Conservation (phyloP, 352 stramenopile species). For the Phytophthora gonapodyides region DNA sequence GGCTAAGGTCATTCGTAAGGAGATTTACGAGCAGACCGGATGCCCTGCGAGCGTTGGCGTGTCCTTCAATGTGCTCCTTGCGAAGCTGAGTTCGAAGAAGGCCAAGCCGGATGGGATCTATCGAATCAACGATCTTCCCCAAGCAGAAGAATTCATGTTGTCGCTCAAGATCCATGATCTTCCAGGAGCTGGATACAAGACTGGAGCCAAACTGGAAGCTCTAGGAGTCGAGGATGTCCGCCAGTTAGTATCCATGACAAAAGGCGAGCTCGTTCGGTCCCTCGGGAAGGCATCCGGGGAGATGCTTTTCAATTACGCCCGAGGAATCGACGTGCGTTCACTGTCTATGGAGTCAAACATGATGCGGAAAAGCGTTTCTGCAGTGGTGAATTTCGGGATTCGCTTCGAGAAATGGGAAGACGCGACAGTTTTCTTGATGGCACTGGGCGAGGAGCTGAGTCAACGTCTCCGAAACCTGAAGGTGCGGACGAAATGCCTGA, state of each 20-base stretch:
- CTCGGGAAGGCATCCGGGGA: constrained; percentile 76
- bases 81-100: constrained; percentile 93
- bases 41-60: constrained; percentile 95
- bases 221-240: constrained; percentile 64
- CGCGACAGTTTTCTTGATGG: constrained; percentile 81
- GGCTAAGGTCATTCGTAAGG: constrained; percentile 62
- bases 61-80: constrained; percentile 93
- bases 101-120: constrained; percentile 93
- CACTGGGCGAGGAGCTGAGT: constrained; percentile 76
- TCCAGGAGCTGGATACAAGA: constrained; percentile 78
- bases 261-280: constrained; percentile 52
- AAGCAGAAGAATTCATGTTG: constrained; percentile 69
- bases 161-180: constrained; percentile 73
- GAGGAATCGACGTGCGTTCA: constrained; percentile 72
- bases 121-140: constrained; percentile 45
- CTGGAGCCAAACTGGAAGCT: constrained; percentile 68
- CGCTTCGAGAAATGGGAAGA: constrained; percentile 82
- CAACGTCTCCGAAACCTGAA: constrained; percentile 63
- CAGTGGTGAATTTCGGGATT: constrained; percentile 94
- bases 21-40: constrained; percentile 78
- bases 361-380: constrained; percentile 89
- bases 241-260: constrained; percentile 61
- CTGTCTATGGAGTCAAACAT: constrained; percentile 74
- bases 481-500: constrained; percentile 67
- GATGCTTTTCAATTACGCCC: constrained; percentile 77